Conservation (phyloP, 345 rosid species). For the Brassica juncea region DNA sequence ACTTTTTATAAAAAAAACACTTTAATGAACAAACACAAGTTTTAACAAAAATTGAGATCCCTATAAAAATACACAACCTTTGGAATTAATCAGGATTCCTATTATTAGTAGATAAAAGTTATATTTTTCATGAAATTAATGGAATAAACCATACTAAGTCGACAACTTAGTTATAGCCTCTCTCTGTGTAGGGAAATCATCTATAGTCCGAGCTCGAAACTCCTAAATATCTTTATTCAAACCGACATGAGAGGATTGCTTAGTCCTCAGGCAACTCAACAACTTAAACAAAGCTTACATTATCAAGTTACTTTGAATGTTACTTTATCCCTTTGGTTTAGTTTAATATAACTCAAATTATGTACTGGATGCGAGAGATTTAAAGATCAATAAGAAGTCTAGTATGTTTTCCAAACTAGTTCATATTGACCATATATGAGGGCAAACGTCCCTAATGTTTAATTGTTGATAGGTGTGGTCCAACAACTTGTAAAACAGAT, state of each 20-base stretch:
- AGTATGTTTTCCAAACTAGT: not conserved
- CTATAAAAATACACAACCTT: too few relatives aligned
- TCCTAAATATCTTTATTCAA: not conserved
- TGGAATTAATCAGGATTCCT: too few relatives aligned
- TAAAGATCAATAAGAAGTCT: not conserved
- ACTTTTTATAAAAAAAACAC: too few relatives aligned
- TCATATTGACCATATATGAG: not conserved
- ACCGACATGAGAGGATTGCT: not conserved
- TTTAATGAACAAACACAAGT: too few relatives aligned
- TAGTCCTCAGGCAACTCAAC: not conserved
- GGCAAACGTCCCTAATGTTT: conserved; percentile 6
- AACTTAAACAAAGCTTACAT: not conserved
- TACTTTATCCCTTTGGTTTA: not conserved
- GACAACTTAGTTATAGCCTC: too few relatives aligned
- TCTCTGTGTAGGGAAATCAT: too few relatives aligned
- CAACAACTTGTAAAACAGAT: not conserved
- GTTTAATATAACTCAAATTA: not conserved
- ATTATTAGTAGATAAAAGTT: too few relatives aligned
- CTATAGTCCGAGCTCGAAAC: not conserved
- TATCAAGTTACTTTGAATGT: not conserved
- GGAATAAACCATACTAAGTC: too few relatives aligned
- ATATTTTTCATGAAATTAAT: too few relatives aligned
- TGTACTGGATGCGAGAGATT: not conserved
- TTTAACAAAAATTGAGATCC: too few relatives aligned
- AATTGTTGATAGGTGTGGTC: not conserved